Evolutionary conservation across 2,329 filamentous ascomycete genomes (phyloP).

Genomic region (Elsinoe batatas): DNA sequence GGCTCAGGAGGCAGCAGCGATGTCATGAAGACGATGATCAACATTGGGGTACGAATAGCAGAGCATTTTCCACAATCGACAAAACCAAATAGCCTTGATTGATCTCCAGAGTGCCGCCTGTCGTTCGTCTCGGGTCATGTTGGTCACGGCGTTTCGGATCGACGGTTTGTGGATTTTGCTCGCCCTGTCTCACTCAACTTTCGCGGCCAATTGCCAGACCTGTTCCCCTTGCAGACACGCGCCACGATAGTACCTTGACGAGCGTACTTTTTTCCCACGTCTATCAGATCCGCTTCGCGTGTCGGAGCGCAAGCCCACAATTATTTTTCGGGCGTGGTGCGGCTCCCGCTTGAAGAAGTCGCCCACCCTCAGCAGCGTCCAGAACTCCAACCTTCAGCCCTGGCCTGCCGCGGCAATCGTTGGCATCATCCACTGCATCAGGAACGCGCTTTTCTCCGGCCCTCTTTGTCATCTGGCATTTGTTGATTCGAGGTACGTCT

Average conservation of each 20-base stretch:
- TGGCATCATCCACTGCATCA: constrained; percentile 13
- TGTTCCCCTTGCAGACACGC: constrained; percentile 6
- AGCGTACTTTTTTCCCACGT: neutral
- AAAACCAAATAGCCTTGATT: neutral
- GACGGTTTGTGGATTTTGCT: constrained; percentile 4
- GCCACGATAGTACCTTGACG: neutral
- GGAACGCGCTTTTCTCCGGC: constrained; percentile 13
- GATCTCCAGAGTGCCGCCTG: constrained; percentile 7
- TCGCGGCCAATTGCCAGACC: constrained; percentile 4
- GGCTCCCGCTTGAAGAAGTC: neutral
- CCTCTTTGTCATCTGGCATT: constrained; percentile 12
- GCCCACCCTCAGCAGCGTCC: neutral
- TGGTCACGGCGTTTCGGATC: constrained; percentile 10
- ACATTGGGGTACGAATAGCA: too few species aligned
- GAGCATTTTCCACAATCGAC: too few species aligned
- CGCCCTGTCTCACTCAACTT: constrained; percentile 11
- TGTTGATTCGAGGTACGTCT: constrained; percentile 12
- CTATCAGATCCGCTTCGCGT: neutral
- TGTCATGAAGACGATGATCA: neutral
- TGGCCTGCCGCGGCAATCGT: constrained; percentile 9
- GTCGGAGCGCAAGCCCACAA: neutral
- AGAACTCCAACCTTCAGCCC: neutral
- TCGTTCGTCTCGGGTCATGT: neutral
- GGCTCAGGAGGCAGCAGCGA: neutral
- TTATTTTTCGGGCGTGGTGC: neutral